phyloP scores from a whole-genome alignment of 345 rosid species.

The Bruguiera gymnorhiza region DNA sequence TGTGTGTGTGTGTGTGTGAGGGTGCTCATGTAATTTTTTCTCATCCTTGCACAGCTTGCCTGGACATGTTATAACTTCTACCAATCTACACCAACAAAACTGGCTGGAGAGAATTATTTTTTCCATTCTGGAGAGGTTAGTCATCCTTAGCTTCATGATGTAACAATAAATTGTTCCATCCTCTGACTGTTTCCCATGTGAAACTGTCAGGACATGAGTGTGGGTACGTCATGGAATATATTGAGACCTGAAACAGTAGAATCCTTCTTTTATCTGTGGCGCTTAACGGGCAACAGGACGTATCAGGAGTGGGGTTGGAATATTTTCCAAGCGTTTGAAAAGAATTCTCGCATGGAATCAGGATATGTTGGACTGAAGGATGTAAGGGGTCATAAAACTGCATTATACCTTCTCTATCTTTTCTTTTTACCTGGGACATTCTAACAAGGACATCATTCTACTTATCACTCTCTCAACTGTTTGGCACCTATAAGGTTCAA shows the following conservation, averaged over 20 bases:
- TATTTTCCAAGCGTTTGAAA: constrained; percentile 92
- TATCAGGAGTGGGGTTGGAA: constrained; percentile 99
- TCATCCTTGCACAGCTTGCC: constrained; percentile 63
- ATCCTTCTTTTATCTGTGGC: constrained; percentile 93
- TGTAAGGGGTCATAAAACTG: constrained; percentile 42
- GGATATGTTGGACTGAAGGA: constrained; percentile 97
- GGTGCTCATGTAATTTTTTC: background rate
- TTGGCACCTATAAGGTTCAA: no score
- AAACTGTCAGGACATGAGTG: constrained; percentile 78
- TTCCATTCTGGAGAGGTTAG: constrained; percentile 68
- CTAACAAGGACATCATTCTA: background rate
- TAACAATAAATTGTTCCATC: background rate
- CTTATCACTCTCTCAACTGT: no score
- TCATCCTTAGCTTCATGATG: background rate
- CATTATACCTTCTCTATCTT: background rate
- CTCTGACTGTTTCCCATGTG: background rate
- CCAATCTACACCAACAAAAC: constrained; percentile 84
- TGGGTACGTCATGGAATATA: constrained; percentile 97
- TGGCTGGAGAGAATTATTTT: constrained; percentile 97
- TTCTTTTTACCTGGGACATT: background rate
- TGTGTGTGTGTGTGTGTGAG: background rate
- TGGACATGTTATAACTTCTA: constrained; percentile 99
- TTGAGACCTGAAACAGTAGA: constrained; percentile 95
- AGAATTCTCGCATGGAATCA: constrained; percentile 71
- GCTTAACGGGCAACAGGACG: constrained; percentile 87